Base-by-base conservation (phyloP, 169 alveolate species). In the Plasmodium gallinaceum region DNA sequence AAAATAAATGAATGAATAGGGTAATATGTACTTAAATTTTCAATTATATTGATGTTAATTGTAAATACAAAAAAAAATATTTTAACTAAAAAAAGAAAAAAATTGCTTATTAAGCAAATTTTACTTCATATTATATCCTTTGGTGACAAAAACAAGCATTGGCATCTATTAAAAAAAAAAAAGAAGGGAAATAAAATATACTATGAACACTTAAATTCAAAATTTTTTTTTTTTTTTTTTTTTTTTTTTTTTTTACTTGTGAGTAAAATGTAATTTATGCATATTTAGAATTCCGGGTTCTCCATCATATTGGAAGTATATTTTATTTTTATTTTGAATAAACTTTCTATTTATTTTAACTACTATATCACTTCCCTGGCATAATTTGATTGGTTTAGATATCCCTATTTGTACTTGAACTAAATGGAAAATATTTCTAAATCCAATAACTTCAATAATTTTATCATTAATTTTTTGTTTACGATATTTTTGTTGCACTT, bases 391-490 rank as follows among this genome's bases (percentile, higher is more conserved):
- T 45, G 89, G 61, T 32, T 18, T 46, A n/a, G 89, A 76, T 66
- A 60, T 57, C 8, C 75, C 88, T 16, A 92, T 85, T 87, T 94
- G 96, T 58, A 94, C 91, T 58, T 94, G 96, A 65, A 94, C 69
- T 37, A 93, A 62, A 54, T 94, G 96, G 62, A 94, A 91, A 7
- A 94, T 88, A 42, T 93, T 88, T 52, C 92, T 91, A 88, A 94
- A 80, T 5, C 95, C 96, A 62, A 90, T 92, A 26, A 94, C 96
- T 64, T 94, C 96, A 66, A 94, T 94, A 52, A 94, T 60, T 65
- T 92, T 89, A 75, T 94, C 96, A 61, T 93, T 90, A 52, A 91
- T 93, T 72, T 65, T 87, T 52, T 94, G 96, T 54, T 54, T 65
- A 18, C 88, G 43, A 69, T 86, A 94, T 57, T 52, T 61, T 7